Conservation (phyloP, 2,329 filamentous ascomycete genomes). For the Metarhizium album region DNA sequence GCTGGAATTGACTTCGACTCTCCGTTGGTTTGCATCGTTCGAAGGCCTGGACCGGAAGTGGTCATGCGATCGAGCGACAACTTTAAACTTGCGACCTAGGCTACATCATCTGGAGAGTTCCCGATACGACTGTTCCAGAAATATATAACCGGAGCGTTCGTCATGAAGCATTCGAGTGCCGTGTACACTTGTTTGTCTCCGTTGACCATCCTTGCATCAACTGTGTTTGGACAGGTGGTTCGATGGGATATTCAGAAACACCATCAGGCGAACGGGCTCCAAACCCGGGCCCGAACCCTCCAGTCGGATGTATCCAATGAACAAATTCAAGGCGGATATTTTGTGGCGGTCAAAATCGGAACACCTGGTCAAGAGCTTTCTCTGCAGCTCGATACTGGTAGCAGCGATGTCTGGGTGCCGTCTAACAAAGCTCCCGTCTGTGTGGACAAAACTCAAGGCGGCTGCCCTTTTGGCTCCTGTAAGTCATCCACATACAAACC, state of each 20-base stretch:
- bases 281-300: slow-evolving; percentile 23
- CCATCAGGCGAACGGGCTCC: slow-evolving; percentile 16
- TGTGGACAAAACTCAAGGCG: slow-evolving; percentile 13
- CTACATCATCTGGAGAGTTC: no score
- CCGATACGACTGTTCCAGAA: no score
- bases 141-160: no score
- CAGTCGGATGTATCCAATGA: slow-evolving; percentile 24
- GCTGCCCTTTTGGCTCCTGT: slow-evolving; percentile 37
- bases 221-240: slow-evolving; percentile 25
- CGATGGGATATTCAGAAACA: slow-evolving; percentile 36
- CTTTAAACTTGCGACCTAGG: no score
- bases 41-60: no score
- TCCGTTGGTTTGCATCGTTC: no score
- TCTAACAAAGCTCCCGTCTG: slow-evolving; percentile 29
- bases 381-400: slow-evolving; percentile 54
- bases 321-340: slow-evolving; percentile 37
- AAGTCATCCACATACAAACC: slow-evolving; percentile 15
- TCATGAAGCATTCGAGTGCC: no score
- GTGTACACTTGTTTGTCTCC: background rate
- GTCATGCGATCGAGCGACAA: no score
- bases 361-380: slow-evolving; percentile 45
- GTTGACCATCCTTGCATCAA: slow-evolving; percentile 7
- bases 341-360: slow-evolving; percentile 44
- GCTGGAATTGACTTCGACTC: no score
- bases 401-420: slow-evolving; percentile 54